These are phyloP conservation scores for Elongisporangium prolatum DNA, from an alignment of 352 stramenopile genomes.

Conservation along the genomic window DNA sequence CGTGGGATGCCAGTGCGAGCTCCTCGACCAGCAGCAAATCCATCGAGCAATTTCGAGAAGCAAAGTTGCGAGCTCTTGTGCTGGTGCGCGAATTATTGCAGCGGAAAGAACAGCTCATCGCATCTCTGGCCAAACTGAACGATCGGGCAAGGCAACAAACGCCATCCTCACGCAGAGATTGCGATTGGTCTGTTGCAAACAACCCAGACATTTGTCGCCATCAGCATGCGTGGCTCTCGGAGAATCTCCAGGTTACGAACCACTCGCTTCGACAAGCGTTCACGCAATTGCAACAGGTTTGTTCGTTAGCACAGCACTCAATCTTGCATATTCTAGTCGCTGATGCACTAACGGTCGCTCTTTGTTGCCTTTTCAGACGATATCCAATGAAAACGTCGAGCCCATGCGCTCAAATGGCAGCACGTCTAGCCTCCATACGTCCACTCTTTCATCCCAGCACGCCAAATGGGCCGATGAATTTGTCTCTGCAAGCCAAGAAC, in stretches of 20 bases:
- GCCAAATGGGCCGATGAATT: slow-evolving; percentile 51
- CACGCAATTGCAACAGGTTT: slow-evolving; percentile 53
- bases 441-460: background rate
- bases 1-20: background rate
- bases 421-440: background rate
- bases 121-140: slow-evolving; percentile 44
- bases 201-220: slow-evolving; percentile 39
- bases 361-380: slow-evolving; percentile 8
- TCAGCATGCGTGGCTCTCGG: slow-evolving; percentile 61
- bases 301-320: slow-evolving; percentile 2
- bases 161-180: background rate
- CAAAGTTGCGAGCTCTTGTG: slow-evolving; percentile 36
- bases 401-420: background rate
- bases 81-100: slow-evolving; percentile 58
- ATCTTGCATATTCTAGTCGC: slow-evolving; percentile 1
- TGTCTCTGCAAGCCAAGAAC: slow-evolving; percentile 35
- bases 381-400: background rate
- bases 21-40: background rate
- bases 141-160: slow-evolving; percentile 4
- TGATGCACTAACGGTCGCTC: slow-evolving; percentile 34
- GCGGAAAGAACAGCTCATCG: slow-evolving; percentile 69
- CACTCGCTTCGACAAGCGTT: slow-evolving; percentile 44
- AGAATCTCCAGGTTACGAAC: slow-evolving; percentile 70
- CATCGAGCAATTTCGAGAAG: slow-evolving; percentile 17
- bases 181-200: slow-evolving; percentile 5